Base-by-base conservation (phyloP, 768 basidiomycete species). In the Rickenella mellea region DNA sequence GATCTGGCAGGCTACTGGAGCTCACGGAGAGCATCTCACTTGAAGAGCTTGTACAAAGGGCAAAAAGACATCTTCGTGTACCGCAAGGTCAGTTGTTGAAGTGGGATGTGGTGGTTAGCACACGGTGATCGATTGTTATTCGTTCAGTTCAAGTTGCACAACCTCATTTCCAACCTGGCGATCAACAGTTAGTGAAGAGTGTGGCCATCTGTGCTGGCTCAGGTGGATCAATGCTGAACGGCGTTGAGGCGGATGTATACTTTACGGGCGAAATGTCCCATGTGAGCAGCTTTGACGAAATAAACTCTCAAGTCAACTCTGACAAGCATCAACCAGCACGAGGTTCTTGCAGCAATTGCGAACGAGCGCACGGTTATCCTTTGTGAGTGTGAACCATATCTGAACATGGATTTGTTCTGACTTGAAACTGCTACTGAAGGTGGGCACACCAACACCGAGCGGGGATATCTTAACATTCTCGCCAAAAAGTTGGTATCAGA, bases 381-480 rank as follows among this genome's bases (percentile, higher is more conserved):
- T 42, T 91, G 91, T 83, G 63, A 68, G 83, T 58, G 3, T 42
- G 27, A 20, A 41, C 44, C 19, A 22, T 25, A 22, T 17, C 31
- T 25, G 40, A 25, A 33, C 55, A 46, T 55, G 45, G 43, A 49
- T 57, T 57, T 40, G 49, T 56, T 55, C 54, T 19, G 19, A 45
- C 40, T 35, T 15, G 42, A 48, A 44, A 21, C 11, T 19, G 33
- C 35, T 22, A 28, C 39, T 32, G 28, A 50, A 88, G 86, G 84
- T 57, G 88, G 88, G 14, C 94, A 97, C 63, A 85, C 89, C 12
- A 92, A 92, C 62, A 93, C 93, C 32, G 94, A 98, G 65, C 84
- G 93, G 25, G 90, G 90, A 0, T 97, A 89, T 63, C 80, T 98
- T 42, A 76, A 80, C 14, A 65, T 76, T 19, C 73, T 97, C 25